Conservation (phyloP, 2,329 filamentous ascomycete species). For the Thielaviopsis euricoi region DNA sequence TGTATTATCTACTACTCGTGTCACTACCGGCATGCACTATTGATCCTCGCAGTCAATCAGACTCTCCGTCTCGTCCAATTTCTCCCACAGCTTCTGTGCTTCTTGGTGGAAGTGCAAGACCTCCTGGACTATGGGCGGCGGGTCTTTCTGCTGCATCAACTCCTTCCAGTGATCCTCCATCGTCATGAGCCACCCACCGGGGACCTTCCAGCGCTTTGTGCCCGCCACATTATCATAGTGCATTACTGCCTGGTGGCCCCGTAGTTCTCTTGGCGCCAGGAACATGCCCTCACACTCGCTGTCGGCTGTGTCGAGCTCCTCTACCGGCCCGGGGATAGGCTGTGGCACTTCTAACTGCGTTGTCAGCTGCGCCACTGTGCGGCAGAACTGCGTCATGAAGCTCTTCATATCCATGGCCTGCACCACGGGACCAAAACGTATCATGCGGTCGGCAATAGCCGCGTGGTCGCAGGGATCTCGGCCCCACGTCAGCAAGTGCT, state of each 20-base stretch:
- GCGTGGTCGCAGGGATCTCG: conserved; percentile 2
- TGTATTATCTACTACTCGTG: background rate
- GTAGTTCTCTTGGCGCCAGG: background rate
- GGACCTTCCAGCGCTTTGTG: background rate
- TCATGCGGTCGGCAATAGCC: background rate
- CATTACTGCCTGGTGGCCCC: background rate
- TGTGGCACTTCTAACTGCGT: background rate
- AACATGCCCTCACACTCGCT: background rate
- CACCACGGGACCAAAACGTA: background rate
- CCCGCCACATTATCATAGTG: background rate
- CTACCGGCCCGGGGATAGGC: background rate
- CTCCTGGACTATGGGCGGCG: background rate
- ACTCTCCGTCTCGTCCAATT: background rate
- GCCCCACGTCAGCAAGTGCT: background rate
- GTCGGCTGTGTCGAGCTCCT: background rate
- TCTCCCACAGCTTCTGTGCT: background rate
- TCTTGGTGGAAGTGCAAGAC: background rate
- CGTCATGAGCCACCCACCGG: background rate
- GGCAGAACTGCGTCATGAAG: conserved; percentile 1
- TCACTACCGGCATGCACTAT: no score
- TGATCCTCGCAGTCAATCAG: background rate
- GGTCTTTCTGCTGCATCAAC: background rate
- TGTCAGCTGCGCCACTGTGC: background rate
- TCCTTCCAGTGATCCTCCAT: conserved; percentile 4
- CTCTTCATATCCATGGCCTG: background rate